phyloP scores from a whole-genome alignment of 1,284 basidiomycete genomes.

The Gomphus bonarii region DNA sequence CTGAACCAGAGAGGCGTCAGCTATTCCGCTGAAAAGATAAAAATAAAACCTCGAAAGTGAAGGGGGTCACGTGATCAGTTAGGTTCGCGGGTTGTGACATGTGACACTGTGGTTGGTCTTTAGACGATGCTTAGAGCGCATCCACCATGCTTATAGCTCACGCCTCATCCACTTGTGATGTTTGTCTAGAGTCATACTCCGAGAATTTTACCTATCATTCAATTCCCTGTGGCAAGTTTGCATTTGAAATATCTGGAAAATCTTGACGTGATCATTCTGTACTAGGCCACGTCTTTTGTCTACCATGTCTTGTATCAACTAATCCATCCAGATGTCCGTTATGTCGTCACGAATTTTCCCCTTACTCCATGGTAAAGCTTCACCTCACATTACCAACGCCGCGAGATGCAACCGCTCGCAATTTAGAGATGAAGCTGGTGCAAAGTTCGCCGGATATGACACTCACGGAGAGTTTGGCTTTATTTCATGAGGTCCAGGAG shows the following conservation, averaged over 20 bases:
- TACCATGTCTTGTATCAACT: constrained; percentile 22
- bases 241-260: neutral
- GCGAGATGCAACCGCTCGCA: constrained; percentile 3
- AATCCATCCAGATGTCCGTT: constrained; percentile 25
- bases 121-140: constrained; percentile 5
- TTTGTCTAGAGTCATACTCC: constrained; percentile 35
- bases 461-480: constrained; percentile 3
- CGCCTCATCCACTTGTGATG: constrained; percentile 35
- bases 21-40: too few relatives aligned
- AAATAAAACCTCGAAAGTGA: too few relatives aligned
- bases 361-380: constrained; percentile 22
- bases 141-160: constrained; percentile 33
- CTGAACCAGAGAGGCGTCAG: too few relatives aligned
- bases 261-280: neutral
- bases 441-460: constrained; percentile 10
- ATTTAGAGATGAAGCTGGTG: constrained; percentile 10
- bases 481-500: constrained; percentile 11
- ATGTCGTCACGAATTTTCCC: constrained; percentile 23
- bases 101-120: neutral
- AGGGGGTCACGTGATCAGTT: neutral
- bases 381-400: constrained; percentile 15
- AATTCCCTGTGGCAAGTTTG: constrained; percentile 33
- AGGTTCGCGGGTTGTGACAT: neutral
- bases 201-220: constrained; percentile 24
- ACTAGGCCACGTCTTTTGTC: constrained; percentile 6